Conservation (phyloP, 2,329 filamentous ascomycete species). For the Fusarium tricinctum region DNA sequence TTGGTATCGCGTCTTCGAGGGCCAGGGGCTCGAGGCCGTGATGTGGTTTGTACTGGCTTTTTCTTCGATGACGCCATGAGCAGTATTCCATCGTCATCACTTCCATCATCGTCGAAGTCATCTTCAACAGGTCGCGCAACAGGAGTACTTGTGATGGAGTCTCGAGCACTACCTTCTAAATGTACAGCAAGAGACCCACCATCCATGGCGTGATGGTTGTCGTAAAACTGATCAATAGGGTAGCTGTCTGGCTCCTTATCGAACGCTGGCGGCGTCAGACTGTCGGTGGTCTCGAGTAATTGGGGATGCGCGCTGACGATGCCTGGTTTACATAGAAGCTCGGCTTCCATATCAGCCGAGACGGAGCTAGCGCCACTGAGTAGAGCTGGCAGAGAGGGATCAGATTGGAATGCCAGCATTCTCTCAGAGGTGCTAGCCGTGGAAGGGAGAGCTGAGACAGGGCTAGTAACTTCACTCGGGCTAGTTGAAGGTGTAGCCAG, state of each 20-base stretch:
- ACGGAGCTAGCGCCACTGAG: constrained; percentile 75
- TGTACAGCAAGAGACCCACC: constrained; percentile 52
- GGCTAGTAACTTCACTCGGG: constrained; percentile 67
- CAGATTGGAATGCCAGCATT: constrained; percentile 70
- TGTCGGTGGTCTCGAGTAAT: constrained; percentile 66
- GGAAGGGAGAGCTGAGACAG: constrained; percentile 59
- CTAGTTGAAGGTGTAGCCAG: constrained; percentile 68
- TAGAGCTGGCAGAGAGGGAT: constrained; percentile 73
- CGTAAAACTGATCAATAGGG: constrained; percentile 60
- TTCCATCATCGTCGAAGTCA: constrained; percentile 65
- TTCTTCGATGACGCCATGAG: constrained; percentile 68
- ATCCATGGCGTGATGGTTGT: constrained; percentile 52
- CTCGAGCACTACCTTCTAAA: constrained; percentile 39
- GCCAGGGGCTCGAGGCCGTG: constrained; percentile 52
- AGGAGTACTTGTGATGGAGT: constrained; percentile 49
- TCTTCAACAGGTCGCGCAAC: constrained; percentile 53
- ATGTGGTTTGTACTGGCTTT: constrained; percentile 50
- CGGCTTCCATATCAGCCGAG: constrained; percentile 73
- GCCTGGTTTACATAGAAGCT: constrained; percentile 67
- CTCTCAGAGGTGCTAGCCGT: constrained; percentile 61
- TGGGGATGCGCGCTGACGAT: constrained; percentile 59
- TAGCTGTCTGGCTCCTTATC: constrained; percentile 64
- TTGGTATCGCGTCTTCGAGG: constrained; percentile 70
- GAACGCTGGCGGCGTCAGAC: constrained; percentile 67
- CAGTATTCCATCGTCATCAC: constrained; percentile 69